Conservation (phyloP, 129 eudicot genomes). For the Glebionis coronaria region DNA sequence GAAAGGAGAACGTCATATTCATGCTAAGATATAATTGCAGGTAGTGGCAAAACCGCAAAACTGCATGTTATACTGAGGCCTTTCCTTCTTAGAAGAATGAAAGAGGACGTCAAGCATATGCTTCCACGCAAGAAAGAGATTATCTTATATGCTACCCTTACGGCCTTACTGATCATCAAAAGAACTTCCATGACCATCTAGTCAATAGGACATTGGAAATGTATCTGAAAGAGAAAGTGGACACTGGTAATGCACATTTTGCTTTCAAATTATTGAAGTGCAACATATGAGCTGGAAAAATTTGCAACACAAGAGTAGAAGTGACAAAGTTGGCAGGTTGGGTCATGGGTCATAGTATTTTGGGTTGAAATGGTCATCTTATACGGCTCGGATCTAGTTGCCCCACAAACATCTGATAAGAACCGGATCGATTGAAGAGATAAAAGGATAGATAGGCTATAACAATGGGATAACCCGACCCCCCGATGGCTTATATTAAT, state of each 20-base stretch:
- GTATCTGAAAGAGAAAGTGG: conserved; percentile 48
- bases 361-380: too few species aligned
- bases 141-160: conserved; percentile 74
- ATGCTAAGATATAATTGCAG: conserved; percentile 30
- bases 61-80: conserved; percentile 97
- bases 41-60: conserved; percentile 88
- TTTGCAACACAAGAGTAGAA: too few species aligned
- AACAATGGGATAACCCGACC: too few species aligned
- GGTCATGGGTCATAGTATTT: too few species aligned
- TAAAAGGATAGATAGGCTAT: too few species aligned
- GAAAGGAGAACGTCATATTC: conserved; percentile 61
- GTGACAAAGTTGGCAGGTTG: too few species aligned
- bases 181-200: conserved; percentile 76
- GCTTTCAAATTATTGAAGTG: too few species aligned
- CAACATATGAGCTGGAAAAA: too few species aligned
- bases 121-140: conserved; percentile 98
- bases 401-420: too few species aligned
- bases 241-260: conserved; percentile 39
- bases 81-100: conserved; percentile 89
- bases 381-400: too few species aligned
- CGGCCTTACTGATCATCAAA: conserved; percentile 84
- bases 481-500: too few species aligned
- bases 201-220: conserved; percentile 63
- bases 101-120: conserved; percentile 74
- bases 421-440: too few species aligned